Conservation (phyloP, 148 eudicot species). For the Rhododendron ferrugineum region DNA sequence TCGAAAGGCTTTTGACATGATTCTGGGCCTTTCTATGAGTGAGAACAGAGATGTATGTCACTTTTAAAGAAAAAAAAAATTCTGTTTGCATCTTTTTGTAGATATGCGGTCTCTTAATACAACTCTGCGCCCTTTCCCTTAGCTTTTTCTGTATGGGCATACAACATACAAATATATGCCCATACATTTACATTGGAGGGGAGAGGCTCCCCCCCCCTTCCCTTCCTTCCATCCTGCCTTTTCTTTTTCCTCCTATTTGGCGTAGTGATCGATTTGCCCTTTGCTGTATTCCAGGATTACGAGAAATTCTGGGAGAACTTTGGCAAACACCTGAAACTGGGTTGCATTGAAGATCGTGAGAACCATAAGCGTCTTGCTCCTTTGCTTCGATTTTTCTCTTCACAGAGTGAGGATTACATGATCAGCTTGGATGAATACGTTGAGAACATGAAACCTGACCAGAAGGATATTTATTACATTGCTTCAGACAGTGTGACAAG, state of each 20-base stretch:
- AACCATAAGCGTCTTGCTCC: constrained; percentile 97
- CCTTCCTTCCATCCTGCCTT: background rate
- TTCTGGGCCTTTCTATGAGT: constrained; percentile 83
- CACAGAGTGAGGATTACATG: constrained; percentile 77
- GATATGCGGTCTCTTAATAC: background rate
- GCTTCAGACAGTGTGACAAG: constrained; percentile 91
- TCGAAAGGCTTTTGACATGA: constrained; percentile 95
- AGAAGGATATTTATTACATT: constrained; percentile 83
- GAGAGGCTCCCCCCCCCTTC: background rate
- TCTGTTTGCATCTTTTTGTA: background rate
- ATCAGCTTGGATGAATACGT: constrained; percentile 95
- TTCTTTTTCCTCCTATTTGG: background rate
- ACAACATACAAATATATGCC: background rate
- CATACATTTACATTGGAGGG: too few species aligned
- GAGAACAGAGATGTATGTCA: constrained; percentile 73
- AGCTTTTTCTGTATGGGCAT: background rate
- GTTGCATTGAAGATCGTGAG: constrained; percentile 86
- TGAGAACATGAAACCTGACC: constrained; percentile 89
- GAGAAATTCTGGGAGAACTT: constrained; percentile 88
- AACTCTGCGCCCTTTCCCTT: background rate
- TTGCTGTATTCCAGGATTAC: constrained; percentile 53
- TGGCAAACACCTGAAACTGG: constrained; percentile 88
- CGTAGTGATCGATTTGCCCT: background rate
- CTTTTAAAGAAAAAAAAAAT: background rate
- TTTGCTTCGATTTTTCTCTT: constrained; percentile 84